Evolutionary conservation across 2,329 filamentous ascomycete genomes (phyloP), one percentile per base, ranked within the genome.

Genomic region (Venturia oleaginea): DNA sequence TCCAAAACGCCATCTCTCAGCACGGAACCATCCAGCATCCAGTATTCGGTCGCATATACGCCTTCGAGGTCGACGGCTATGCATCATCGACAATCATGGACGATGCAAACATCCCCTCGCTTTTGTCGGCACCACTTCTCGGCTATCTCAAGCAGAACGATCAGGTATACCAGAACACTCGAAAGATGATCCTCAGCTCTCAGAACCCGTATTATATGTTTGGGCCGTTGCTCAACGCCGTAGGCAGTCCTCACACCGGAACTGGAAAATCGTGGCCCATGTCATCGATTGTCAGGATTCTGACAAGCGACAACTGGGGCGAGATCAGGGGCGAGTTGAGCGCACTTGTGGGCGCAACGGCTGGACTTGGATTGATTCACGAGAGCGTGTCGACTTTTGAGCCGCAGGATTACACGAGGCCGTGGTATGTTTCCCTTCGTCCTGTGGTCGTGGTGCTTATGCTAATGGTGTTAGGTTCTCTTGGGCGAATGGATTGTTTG

Each of bases 51-150:
- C 72, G 73, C 34, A 71, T 81, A 24, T 81, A 80, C 66, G 78
- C 79, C 17, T 81, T 76, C 66, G 79, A 81, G 67, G 73, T 81
- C 32, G 79, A 81, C 66, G 79, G 79, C 27, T 80, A 76, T 68
- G 75, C 75, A 55, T 71, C 71, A 17, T 72, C 73, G 63, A 86
- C 83, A 67, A 78, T 87, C 61, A 89, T 89, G 86, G 87, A 90
- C 69, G 87, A 90, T 65, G 86, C 87, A 38, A 90, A 90, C 67
- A 84, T 90, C 60, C 87, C 87, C 0, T 86, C 83, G 15, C 79
- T 90, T 3, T 79, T 90, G 48, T 83, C 84, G 1, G 81, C 86
- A 30, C 86, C 87, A 0, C 84, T 89, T 69, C 76, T 88, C 62
- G 84, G 85, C 10, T 89, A 86, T 65, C 68, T 77, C 0, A 70